Evolutionary conservation across 2,329 filamentous ascomycete species (phyloP).

Genomic region (Cercospora berteroae): DNA sequence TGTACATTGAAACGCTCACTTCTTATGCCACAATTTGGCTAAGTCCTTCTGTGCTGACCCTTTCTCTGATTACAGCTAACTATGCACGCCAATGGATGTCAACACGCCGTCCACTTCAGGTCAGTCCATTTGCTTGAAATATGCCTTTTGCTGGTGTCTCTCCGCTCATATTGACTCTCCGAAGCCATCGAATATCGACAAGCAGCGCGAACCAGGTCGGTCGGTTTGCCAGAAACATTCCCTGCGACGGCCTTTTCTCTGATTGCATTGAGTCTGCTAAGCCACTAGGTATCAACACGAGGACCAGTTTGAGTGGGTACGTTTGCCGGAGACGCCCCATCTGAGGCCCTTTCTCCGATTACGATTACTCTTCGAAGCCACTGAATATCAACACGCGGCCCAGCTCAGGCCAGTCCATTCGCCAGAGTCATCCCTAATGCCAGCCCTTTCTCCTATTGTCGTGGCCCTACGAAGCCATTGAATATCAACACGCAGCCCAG

Average conservation of each 20-base stretch:
- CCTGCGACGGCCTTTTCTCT: background rate
- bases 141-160: background rate
- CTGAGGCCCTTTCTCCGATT: background rate
- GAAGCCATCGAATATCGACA: background rate
- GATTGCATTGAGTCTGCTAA: background rate
- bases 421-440: background rate
- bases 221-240: background rate
- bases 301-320: too few relatives aligned
- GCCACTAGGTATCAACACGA: background rate
- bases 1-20: background rate
- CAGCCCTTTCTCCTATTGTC: background rate
- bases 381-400: too few relatives aligned
- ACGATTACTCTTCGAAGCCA: background rate
- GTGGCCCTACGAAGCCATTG: background rate
- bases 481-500: background rate
- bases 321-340: too few relatives aligned
- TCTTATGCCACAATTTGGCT: background rate
- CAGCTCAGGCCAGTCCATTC: background rate
- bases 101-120: background rate
- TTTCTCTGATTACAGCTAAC: background rate
- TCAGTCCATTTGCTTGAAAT: background rate
- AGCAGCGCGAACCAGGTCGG: background rate
- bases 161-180: background rate
- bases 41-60: background rate
- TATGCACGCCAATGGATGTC: background rate